Conservation (phyloP, 1,284 basidiomycete genomes). For the Boletus albobrunnescens region DNA sequence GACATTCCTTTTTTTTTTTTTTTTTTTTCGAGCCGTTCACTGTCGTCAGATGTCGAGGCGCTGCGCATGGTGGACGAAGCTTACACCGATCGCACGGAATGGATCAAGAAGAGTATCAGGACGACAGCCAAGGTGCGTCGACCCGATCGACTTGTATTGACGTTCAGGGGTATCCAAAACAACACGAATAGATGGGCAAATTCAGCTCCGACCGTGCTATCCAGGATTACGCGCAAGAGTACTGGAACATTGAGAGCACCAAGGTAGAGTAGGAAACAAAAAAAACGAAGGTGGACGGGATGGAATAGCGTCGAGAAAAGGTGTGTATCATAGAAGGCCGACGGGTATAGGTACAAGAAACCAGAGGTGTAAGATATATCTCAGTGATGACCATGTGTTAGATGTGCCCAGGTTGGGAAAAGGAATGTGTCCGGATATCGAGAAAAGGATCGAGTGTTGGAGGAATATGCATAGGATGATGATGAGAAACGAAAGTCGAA, state of each 20-base stretch:
- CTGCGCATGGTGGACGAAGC: slow-evolving; percentile 83
- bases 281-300: not conserved
- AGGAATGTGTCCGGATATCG: not conserved
- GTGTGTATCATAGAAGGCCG: slow-evolving; percentile 3
- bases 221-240: slow-evolving; percentile 81
- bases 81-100: slow-evolving; percentile 75
- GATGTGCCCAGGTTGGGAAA: slow-evolving; percentile 2
- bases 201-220: slow-evolving; percentile 92
- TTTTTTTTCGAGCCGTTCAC: too few relatives aligned
- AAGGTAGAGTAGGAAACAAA: slow-evolving; percentile 35
- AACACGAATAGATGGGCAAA: slow-evolving; percentile 74
- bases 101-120: slow-evolving; percentile 87
- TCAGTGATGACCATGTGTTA: slow-evolving; percentile 9
- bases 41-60: slow-evolving; percentile 64
- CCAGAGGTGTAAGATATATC: slow-evolving; percentile 14
- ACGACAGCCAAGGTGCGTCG: slow-evolving; percentile 67
- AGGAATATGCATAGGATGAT: slow-evolving; percentile 2
- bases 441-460: not conserved
- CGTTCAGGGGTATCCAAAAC: slow-evolving; percentile 12
- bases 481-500: not conserved
- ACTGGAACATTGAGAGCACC: slow-evolving; percentile 64
- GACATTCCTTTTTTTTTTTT: too few relatives aligned
- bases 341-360: slow-evolving; percentile 9
- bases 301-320: not conserved
- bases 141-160: slow-evolving; percentile 1